Base-by-base conservation (phyloP, 108 stramenopile species). In the Schizochytrium sp. region DNA sequence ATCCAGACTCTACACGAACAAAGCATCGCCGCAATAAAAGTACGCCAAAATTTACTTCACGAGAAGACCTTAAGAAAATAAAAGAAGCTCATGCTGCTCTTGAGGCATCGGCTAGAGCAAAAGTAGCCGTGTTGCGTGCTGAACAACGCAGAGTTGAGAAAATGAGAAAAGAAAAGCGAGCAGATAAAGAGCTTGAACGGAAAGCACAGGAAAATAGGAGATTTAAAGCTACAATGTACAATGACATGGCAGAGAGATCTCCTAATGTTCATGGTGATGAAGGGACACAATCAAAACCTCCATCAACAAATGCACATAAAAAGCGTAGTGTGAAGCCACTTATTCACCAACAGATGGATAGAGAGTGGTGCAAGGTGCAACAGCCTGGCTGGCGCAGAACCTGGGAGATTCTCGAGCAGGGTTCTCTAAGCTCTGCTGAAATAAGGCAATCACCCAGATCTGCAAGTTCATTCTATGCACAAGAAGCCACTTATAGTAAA, bases 331-430 rank as follows among this genome's bases (percentile, higher is more conserved):
- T 69, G 44, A 12, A 38, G 28, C 64, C 64, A 0, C 28, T 69
- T 8, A 69, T 69, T 15, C 64, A 69, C 42, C 64, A 69, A 15
- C 64, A 69, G 44, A 69, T 38, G 64, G 64, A 69, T 15, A 7
- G 1, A 7, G 19, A 69, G 12, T 69, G 64, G 64, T 7, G 19
- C 15, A 7, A 15, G 15, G 42, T 44, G 28, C 19, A 69, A 15
- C 64, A 69, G 44, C 64, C 64, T 44, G 64, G 19, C 7, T 69
- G 64, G 64, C 40, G 28, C 10, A 69, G 44, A 38, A 69, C 64
- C 12, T 69, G 64, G 64, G 64, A 69, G 19, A 69, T 69, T 69
- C 64, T 69, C 15, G 64, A 69, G 64, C 64, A 69, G 10, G 64
- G 64, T 38, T 69, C 64, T 10, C 7, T 44, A 15, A 7, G 3